Evolutionary conservation across 306 rosid species (phyloP), one percentile per base, ranked within the genome.

Genomic region (Fragaria ananassa): DNA sequence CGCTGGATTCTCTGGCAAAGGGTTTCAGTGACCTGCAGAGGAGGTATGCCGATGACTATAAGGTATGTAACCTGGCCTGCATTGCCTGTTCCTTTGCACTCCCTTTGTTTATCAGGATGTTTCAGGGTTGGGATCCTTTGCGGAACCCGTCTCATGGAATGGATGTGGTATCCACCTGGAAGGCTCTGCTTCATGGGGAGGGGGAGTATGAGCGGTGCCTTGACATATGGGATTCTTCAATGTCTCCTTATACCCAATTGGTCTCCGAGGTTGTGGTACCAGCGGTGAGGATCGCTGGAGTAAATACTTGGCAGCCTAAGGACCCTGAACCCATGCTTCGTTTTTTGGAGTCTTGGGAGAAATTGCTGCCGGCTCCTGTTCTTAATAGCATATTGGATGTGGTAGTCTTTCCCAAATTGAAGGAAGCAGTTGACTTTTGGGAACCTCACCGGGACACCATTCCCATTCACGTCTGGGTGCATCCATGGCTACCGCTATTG

Each of bases 81-180:
- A 89, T 92, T 87, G 97, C 97, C 60, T 89, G 93, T 83, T 90
- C 93, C 23, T 90, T 80, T 83, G 97, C 96, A 42, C 69, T 92
- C 42, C 97, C 99, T 62, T 80, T 91, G 83, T 86, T 92, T 81
- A 86, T 91, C 56, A 88, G 93, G 82, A 87, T 83, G 77, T 95
- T 92, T 84, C 97, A 90, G 78, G 93, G 96, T 53, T 92, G 97
- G 96, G 93, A 95, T 84, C 97, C 97, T 73, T 96, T 92, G 70
- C 89, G 76, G 68, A 89, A 89, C 82, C 96, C 92, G 3, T 89
- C 80, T 18, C 89, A 89, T 72, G 96, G 97, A 27, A 79, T 88
- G 79, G 88, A 92, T 70, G 80, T 86, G 83, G 83, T 92, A 56
- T 81, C 93, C 19, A 71, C 68, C 71, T 92, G 99, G 99, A 92